These are phyloP conservation scores for Epithemia pelagica DNA, from an alignment of 108 stramenopile genomes.

Conservation along the genomic window DNA sequence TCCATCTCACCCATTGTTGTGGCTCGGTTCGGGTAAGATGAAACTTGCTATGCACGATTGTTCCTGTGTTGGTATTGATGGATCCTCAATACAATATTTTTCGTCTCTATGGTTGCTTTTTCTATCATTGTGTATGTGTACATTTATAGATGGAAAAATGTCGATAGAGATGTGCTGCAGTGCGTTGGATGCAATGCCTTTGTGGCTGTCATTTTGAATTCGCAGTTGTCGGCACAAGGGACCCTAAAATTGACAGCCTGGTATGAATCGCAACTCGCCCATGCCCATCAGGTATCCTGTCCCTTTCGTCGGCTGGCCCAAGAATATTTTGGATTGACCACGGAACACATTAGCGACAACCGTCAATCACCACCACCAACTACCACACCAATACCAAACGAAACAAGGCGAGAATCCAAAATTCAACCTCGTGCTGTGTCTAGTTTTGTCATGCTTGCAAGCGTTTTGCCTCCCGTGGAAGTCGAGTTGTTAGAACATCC, in stretches of 20 bases:
- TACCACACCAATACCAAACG: background rate
- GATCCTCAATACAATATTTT: too few relatives aligned
- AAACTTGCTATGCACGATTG: too few relatives aligned
- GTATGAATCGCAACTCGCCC: slow-evolving; percentile 1
- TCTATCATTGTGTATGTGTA: background rate
- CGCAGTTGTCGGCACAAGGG: background rate
- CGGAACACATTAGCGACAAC: background rate
- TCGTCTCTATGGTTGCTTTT: background rate
- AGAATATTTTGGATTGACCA: background rate
- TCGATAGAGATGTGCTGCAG: background rate
- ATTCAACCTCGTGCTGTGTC: background rate
- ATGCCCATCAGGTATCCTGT: background rate
- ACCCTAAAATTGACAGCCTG: background rate
- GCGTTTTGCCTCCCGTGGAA: background rate
- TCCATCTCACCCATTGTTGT: slow-evolving; percentile 36
- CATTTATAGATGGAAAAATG: slow-evolving; percentile 1
- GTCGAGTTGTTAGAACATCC: background rate
- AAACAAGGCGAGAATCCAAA: background rate
- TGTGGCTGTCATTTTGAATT: background rate
- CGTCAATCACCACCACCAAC: background rate
- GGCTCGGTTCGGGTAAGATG: slow-evolving; percentile 49
- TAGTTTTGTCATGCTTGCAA: background rate
- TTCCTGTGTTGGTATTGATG: too few relatives aligned
- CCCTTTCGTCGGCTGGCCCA: background rate
- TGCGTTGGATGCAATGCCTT: slow-evolving; percentile 1